Conservation (phyloP, 805 yeast genomes). For the Geotrichum ghanense region DNA sequence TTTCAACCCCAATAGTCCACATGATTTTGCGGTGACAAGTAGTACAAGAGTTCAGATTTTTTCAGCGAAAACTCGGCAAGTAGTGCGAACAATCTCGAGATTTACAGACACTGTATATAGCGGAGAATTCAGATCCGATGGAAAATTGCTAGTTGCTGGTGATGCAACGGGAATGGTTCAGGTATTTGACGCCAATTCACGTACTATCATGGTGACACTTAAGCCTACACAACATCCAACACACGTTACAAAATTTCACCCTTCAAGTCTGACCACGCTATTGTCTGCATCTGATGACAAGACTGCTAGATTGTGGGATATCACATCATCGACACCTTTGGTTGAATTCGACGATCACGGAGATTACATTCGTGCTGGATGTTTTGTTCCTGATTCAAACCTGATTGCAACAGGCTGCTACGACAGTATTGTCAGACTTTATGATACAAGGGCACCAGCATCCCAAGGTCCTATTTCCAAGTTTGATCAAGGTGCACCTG, state of each 20-base stretch:
- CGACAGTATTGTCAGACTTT: conserved; percentile 76
- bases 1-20: conserved; percentile 77
- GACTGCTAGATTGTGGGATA: conserved; percentile 77
- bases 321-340: conserved; percentile 70
- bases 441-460: conserved; percentile 58
- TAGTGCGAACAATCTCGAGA: conserved; percentile 69
- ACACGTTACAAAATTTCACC: conserved; percentile 88
- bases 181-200: conserved; percentile 73
- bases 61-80: conserved; percentile 89
- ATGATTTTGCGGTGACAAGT: conserved; percentile 88
- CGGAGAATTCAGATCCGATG: conserved; percentile 87
- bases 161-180: conserved; percentile 93
- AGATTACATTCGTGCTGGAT: conserved; percentile 80
- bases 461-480: conserved; percentile 40
- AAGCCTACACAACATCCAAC: conserved; percentile 81
- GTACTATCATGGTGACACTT: conserved; percentile 67
- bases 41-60: conserved; percentile 87
- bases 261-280: conserved; percentile 58
- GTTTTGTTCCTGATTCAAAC: conserved; percentile 64
- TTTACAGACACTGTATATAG: conserved; percentile 88
- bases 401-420: conserved; percentile 88
- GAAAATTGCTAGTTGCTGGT: conserved; percentile 83
- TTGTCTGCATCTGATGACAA: conserved; percentile 90
- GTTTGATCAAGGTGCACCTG: conserved; percentile 68
- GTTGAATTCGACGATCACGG: conserved; percentile 60